A percentile compares a stretch with the other conserved stretches of the same genome.
Conservation (phyloP, 169 alveolate species). For the Cyclospora cayetanensis region DNA sequence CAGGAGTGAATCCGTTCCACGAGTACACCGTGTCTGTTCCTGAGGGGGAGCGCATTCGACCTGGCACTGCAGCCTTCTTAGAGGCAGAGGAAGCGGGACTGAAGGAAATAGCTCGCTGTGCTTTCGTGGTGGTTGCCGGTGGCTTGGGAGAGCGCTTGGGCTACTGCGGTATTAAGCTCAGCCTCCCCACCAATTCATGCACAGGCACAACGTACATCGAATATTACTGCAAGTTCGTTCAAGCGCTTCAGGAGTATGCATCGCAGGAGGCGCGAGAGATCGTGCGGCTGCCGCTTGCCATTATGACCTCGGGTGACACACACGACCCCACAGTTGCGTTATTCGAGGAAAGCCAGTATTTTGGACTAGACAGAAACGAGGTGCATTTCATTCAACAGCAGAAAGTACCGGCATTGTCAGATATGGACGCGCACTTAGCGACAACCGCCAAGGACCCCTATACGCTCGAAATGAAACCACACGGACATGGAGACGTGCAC, state of each 20-base stretch:
- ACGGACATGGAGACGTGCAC: slow-evolving; percentile 97
- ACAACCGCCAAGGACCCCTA: slow-evolving; percentile 67
- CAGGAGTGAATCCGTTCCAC: slow-evolving; percentile 89
- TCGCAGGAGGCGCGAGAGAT: background rate
- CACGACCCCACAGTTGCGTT: slow-evolving; percentile 85
- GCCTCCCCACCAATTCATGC: slow-evolving; percentile 79
- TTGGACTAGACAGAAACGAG: slow-evolving; percentile 86
- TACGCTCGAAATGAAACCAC: slow-evolving; percentile 89
- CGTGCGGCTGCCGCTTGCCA: slow-evolving; percentile 85
- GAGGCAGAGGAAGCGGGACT: slow-evolving; percentile 63
- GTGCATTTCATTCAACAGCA: slow-evolving; percentile 89
- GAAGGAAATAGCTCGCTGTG: slow-evolving; percentile 77
- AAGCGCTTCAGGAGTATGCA: slow-evolving; percentile 68
- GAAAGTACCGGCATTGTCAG: slow-evolving; percentile 94
- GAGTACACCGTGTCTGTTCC: slow-evolving; percentile 89
- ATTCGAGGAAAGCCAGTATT: slow-evolving; percentile 82
- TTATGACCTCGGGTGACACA: slow-evolving; percentile 96
- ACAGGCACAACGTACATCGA: slow-evolving; percentile 83
- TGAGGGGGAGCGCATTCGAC: slow-evolving; percentile 76
- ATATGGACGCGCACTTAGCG: slow-evolving; percentile 88
- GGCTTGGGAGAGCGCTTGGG: slow-evolving; percentile 96
- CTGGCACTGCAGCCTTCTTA: background rate
- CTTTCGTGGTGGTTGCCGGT: slow-evolving; percentile 96
- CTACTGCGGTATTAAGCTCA: slow-evolving; percentile 91
- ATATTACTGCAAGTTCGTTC: slow-evolving; percentile 84